Conservation (phyloP, 768 basidiomycete genomes). For the Psilocybe cubensis region DNA sequence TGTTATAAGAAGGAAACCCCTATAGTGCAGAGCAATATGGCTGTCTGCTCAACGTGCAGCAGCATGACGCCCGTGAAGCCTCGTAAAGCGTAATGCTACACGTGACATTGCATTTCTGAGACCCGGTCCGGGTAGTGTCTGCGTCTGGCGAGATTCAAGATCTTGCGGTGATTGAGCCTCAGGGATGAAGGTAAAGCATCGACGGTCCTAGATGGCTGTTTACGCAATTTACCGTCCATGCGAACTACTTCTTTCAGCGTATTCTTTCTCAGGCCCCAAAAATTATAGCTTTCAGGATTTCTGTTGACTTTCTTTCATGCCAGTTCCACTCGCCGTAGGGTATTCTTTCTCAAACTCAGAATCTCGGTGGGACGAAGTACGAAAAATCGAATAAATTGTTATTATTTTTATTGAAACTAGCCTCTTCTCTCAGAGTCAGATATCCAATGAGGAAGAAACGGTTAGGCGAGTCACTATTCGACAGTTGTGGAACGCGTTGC, state of each 20-base stretch:
- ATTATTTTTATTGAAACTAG: not conserved
- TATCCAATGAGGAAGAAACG: conserved; percentile 11
- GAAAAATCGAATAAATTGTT: not conserved
- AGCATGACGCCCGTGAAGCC: not conserved
- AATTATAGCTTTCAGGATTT: not conserved
- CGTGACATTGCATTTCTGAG: too few species aligned
- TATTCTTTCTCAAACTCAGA: conserved; percentile 13
- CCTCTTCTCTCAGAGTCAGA: conserved; percentile 10
- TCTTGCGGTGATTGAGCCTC: too few species aligned
- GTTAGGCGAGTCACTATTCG: conserved; percentile 22
- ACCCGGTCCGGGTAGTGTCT: too few species aligned
- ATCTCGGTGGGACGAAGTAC: conserved; percentile 6
- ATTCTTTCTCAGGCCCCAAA: too few species aligned
- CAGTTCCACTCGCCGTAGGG: conserved; percentile 9
- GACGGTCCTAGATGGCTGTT: too few species aligned
- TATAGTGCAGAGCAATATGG: not conserved
- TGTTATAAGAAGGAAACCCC: not conserved
- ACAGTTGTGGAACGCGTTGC: conserved; percentile 18
- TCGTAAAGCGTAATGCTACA: too few species aligned
- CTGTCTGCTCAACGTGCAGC: not conserved
- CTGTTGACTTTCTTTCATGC: not conserved
- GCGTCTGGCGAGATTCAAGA: too few species aligned
- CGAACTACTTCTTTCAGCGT: too few species aligned
- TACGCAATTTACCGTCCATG: too few species aligned
- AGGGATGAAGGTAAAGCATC: too few species aligned